Base-by-base conservation (phyloP, 352 stramenopile species). In the Pythium sukuiense region DNA sequence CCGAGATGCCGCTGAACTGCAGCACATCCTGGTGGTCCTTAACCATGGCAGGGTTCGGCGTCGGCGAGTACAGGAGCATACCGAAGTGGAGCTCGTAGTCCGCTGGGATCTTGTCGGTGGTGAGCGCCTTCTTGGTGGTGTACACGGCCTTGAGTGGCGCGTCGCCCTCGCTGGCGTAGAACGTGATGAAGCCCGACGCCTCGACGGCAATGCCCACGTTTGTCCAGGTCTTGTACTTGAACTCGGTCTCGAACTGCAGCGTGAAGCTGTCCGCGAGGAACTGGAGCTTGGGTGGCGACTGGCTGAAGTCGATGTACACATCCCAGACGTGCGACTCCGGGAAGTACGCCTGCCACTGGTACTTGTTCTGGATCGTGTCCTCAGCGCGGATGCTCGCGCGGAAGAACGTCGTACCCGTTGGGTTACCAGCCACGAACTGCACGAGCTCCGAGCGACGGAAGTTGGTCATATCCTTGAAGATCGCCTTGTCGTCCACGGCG, bases 401-500 rank as follows among this genome's bases (percentile, higher is more conserved):
- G 60, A 79, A 75, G 67, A 75, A 76, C 24, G 73, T 79, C 24
- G 63, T 75, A 50, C 67, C 70, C 13, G 43, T 61, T 2, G 61
- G 49, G 62, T 72, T 77, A 27, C 62, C 67, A 13, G 60, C 68
- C 54, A 80, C 55, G 39, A 73, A 65, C 64, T 76, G 64, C 61
- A 77, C 67, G 41, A 77, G 54, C 37, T 77, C 71, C 2, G 71
- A 75, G 45, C 71, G 71, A 16, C 71, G 67, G 29, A 72, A 74
- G 30, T 66, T 75, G 32, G 32, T 55, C 60, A 71, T 62, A 20
- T 54, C 54, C 14, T 61, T 59, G 60, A 70, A 78, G 49, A 78
- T 66, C 46, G 71, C 63, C 30, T 63, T 53, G 35, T 74, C 63
- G 35, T 78, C 64, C 45, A 78, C 72, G 6, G 68, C 72, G 39